A percentile compares a stretch with the other conserved stretches of the same genome.
These are phyloP conservation scores for Solanum aculeatissimum DNA, from an alignment of 305 asterid genomes.

Conservation along the genomic window DNA sequence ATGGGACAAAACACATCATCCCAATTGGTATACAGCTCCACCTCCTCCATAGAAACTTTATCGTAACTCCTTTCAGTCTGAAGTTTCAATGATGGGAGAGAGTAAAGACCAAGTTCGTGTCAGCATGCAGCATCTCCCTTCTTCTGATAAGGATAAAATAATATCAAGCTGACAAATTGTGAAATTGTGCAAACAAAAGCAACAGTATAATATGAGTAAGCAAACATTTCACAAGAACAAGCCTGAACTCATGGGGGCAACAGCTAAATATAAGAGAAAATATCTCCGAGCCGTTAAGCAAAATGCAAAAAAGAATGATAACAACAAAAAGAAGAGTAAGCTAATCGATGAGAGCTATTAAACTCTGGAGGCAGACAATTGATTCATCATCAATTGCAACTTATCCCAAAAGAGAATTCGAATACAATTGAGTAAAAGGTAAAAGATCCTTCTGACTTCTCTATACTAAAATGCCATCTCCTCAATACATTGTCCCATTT, in stretches of 20 bases:
- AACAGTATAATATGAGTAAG: neutral
- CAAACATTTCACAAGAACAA: neutral
- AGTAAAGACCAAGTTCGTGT: neutral
- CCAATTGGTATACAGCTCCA: slow-evolving; percentile 50
- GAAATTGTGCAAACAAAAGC: neutral
- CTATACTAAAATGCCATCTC: neutral
- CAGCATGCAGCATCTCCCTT: slow-evolving; percentile 1
- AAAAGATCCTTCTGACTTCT: neutral
- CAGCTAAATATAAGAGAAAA: neutral
- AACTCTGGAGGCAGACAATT: neutral
- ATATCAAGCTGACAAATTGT: neutral
- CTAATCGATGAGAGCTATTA: neutral
- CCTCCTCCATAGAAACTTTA: slow-evolving; percentile 32
- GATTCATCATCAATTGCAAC: neutral
- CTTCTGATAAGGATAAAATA: neutral
- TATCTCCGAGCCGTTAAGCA: neutral
- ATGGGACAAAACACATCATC: slow-evolving; percentile 63
- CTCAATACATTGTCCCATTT: neutral
- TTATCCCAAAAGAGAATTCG: neutral
- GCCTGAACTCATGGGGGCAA: neutral
- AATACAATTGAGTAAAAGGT: neutral
- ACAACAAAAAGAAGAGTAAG: neutral
- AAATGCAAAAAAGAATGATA: neutral
- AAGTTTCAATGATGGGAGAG: neutral
- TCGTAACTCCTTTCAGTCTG: slow-evolving; percentile 4